Conservation (phyloP, 1,139 yeast genomes). For the Candida mesenterica region DNA sequence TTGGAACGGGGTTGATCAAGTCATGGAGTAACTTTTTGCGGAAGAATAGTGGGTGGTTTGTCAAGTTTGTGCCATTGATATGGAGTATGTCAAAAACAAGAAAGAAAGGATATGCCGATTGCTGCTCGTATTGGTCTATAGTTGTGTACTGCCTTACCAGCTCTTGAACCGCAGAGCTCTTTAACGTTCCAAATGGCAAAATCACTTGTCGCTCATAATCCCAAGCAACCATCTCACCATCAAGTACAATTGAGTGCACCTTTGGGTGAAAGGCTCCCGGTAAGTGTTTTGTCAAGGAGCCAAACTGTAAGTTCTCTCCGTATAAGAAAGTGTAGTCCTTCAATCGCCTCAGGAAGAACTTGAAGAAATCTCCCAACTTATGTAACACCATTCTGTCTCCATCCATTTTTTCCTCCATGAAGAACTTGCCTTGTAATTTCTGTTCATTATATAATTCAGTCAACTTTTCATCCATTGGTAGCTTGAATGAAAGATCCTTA, state of each 20-base stretch:
- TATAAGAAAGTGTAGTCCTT: slow-evolving; percentile 73
- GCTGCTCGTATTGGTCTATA: slow-evolving; percentile 36
- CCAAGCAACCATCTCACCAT: slow-evolving; percentile 94
- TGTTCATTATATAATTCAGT: slow-evolving; percentile 16
- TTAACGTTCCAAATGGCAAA: slow-evolving; percentile 78
- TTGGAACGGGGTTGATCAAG: slow-evolving; percentile 48
- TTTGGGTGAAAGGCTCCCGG: slow-evolving; percentile 41
- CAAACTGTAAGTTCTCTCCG: slow-evolving; percentile 60
- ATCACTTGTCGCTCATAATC: slow-evolving; percentile 60
- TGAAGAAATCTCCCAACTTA: slow-evolving; percentile 41
- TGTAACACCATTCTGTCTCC: slow-evolving; percentile 89
- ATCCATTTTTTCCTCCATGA: slow-evolving; percentile 88
- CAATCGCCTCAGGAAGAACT: slow-evolving; percentile 67
- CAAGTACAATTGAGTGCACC: slow-evolving; percentile 58
- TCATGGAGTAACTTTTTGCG: slow-evolving; percentile 53
- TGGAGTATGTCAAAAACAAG: slow-evolving; percentile 71
- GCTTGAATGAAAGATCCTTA: slow-evolving; percentile 31
- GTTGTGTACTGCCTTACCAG: slow-evolving; percentile 43
- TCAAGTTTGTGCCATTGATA: slow-evolving; percentile 62
- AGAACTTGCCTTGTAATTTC: slow-evolving; percentile 43
- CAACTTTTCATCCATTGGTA: slow-evolving; percentile 23
- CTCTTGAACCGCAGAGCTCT: slow-evolving; percentile 63
- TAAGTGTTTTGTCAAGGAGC: slow-evolving; percentile 61
- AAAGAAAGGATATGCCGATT: slow-evolving; percentile 56
- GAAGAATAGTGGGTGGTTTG: slow-evolving; percentile 51